Percentiles rank a stretch among this genome's conserved stretches.
phyloP scores from a whole-genome alignment of 2,329 filamentous ascomycete species.

The Diatrype stigma region DNA sequence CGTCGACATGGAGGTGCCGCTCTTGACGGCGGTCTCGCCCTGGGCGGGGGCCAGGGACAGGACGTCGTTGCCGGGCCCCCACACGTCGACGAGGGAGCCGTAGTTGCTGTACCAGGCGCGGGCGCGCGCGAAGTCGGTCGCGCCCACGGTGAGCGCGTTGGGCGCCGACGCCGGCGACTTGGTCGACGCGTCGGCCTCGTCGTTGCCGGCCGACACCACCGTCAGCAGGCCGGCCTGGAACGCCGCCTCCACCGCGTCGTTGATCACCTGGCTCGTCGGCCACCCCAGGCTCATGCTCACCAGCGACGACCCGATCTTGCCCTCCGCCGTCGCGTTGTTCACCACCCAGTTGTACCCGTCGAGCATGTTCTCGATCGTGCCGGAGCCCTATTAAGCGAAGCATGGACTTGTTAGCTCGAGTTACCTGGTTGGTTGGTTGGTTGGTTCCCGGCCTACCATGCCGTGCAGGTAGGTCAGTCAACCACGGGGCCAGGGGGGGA shows the following conservation, averaged over 20 bases:
- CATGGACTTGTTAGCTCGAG: too few relatives aligned
- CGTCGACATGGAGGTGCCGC: slow-evolving; percentile 50
- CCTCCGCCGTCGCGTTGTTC: background rate
- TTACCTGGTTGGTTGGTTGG: slow-evolving; percentile 13
- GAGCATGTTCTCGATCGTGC: background rate
- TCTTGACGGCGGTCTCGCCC: slow-evolving; percentile 23
- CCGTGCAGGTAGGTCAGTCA: too few relatives aligned
- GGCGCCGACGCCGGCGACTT: slow-evolving; percentile 43
- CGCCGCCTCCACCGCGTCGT: slow-evolving; percentile 41
- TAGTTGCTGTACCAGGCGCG: slow-evolving; percentile 45
- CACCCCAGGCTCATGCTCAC: background rate
- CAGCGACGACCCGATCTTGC: background rate
- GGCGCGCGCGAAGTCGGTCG: slow-evolving; percentile 32
- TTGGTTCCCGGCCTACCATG: slow-evolving; percentile 5
- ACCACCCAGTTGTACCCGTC: background rate
- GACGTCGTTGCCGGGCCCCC: slow-evolving; percentile 35
- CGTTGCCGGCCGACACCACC: slow-evolving; percentile 51
- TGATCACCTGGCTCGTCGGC: slow-evolving; percentile 27
- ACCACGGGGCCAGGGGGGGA: too few relatives aligned
- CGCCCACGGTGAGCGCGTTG: slow-evolving; percentile 46
- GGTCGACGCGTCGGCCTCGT: slow-evolving; percentile 28
- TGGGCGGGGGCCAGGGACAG: slow-evolving; percentile 37
- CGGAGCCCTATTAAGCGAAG: too few relatives aligned
- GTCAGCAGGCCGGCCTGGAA: slow-evolving; percentile 41
- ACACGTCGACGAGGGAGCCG: slow-evolving; percentile 37